Conservation (phyloP, 169 alveolate species). For the Cryptosporidium bovis region DNA sequence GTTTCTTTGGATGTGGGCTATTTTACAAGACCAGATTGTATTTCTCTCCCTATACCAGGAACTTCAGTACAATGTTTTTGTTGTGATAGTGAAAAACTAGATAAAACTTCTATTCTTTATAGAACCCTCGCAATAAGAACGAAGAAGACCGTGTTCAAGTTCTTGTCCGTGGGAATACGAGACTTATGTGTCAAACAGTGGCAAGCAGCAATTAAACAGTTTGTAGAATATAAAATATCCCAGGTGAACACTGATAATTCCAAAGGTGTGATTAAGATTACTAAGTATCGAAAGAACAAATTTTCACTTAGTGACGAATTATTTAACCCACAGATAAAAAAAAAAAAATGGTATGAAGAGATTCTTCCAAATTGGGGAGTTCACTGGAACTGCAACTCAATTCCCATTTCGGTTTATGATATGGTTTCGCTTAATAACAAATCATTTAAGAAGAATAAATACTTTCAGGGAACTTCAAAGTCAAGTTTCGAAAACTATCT, state of each 20-base stretch:
- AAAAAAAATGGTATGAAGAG: constrained; percentile 60
- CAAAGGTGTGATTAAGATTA: constrained; percentile 16
- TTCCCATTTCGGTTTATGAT: constrained; percentile 37
- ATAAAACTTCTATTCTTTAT: constrained; percentile 21
- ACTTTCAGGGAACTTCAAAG: not conserved
- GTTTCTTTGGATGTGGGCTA: constrained; percentile 41
- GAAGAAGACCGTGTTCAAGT: constrained; percentile 24
- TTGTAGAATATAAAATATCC: constrained; percentile 26
- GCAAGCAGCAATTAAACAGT: constrained; percentile 61
- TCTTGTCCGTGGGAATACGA: constrained; percentile 16
- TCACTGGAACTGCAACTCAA: constrained; percentile 71
- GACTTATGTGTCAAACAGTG: constrained; percentile 50
- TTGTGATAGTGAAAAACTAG: constrained; percentile 20
- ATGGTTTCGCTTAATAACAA: not conserved
- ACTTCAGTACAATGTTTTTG: constrained; percentile 17
- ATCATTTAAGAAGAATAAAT: constrained; percentile 1
- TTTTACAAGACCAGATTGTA: constrained; percentile 11
- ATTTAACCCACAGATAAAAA: not conserved
- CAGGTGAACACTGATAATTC: not conserved
- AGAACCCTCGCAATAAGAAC: constrained; percentile 41
- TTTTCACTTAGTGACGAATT: not conserved
- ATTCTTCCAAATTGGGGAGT: constrained; percentile 61
- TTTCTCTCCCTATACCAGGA: constrained; percentile 32
- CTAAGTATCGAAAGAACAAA: not conserved
- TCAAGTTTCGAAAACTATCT: constrained; percentile 4